These are phyloP conservation scores for Anisogramma anomala DNA, from an alignment of 2,329 filamentous ascomycete genomes.

Conservation along the genomic window DNA sequence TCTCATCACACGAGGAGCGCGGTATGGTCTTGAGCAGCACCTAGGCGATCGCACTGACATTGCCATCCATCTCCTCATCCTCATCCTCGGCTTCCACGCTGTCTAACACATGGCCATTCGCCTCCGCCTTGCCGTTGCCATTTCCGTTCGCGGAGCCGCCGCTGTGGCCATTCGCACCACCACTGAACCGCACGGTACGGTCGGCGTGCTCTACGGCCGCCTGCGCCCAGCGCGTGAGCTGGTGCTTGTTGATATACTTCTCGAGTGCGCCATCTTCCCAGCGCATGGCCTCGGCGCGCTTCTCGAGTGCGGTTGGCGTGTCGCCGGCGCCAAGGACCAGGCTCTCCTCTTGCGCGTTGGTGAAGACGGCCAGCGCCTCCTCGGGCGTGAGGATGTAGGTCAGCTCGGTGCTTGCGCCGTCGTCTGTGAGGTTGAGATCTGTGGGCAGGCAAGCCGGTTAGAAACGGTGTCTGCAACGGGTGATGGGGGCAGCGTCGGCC, in stretches of 20 bases:
- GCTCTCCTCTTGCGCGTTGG: slow-evolving; percentile 48
- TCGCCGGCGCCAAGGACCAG: slow-evolving; percentile 41
- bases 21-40: slow-evolving; percentile 11
- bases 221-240: slow-evolving; percentile 56
- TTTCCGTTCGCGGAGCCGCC: slow-evolving; percentile 4
- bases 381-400: slow-evolving; percentile 37
- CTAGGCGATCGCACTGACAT: slow-evolving; percentile 6
- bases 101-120: slow-evolving; percentile 8
- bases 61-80: slow-evolving; percentile 8
- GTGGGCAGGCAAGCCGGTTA: slow-evolving; percentile 20
- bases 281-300: slow-evolving; percentile 59
- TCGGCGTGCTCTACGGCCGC: slow-evolving; percentile 29
- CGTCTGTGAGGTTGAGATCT: slow-evolving; percentile 1
- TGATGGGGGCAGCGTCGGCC: background rate
- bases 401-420: slow-evolving; percentile 27
- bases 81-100: slow-evolving; percentile 1
- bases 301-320: slow-evolving; percentile 52
- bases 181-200: slow-evolving; percentile 6
- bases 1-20: too few relatives aligned
- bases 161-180: slow-evolving; percentile 2
- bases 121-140: slow-evolving; percentile 3
- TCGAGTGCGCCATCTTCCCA: slow-evolving; percentile 58
- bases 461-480: slow-evolving; percentile 14
- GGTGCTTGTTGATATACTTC: slow-evolving; percentile 53
- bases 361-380: slow-evolving; percentile 47